Percentiles rank a stretch among this genome's conserved stretches.
These are phyloP conservation scores for Colletotrichum lindemuthianum DNA, from an alignment of 2,329 filamentous ascomycete species.

Conservation along the genomic window DNA sequence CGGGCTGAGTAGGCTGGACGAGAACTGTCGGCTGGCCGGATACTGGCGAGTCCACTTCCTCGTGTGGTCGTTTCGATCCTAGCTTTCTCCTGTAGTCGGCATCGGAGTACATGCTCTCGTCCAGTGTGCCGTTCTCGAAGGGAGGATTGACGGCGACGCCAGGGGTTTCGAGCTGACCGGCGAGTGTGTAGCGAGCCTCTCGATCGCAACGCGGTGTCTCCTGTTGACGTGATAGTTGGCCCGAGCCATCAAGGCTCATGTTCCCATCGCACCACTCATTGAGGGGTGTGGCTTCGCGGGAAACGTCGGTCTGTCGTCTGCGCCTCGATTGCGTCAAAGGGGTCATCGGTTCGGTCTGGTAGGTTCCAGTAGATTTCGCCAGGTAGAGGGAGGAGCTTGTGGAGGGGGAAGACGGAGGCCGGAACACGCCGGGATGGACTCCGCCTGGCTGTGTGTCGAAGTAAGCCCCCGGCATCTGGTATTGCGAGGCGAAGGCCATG, in stretches of 20 bases:
- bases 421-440: conserved; percentile 58
- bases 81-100: conserved; percentile 64
- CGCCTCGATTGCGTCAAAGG: conserved; percentile 53
- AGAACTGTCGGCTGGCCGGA: conserved; percentile 45
- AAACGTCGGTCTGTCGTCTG: conserved; percentile 50
- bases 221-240: conserved; percentile 36
- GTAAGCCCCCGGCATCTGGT: conserved; percentile 48
- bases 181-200: conserved; percentile 57
- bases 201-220: conserved; percentile 19
- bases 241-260: conserved; percentile 42
- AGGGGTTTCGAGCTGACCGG: conserved; percentile 64
- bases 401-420: conserved; percentile 52
- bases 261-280: conserved; percentile 44
- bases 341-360: conserved; percentile 49
- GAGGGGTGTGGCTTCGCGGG: conserved; percentile 46
- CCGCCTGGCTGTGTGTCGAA: conserved; percentile 46
- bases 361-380: conserved; percentile 49
- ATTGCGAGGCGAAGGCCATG: conserved; percentile 46
- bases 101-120: conserved; percentile 67
- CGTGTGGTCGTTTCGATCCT: conserved; percentile 55
- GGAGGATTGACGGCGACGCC: conserved; percentile 43
- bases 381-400: conserved; percentile 42
- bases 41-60: conserved; percentile 49
- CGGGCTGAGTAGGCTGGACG: conserved; percentile 44
- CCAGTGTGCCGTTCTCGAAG: conserved; percentile 50